Percentiles rank a stretch among this genome's conserved stretches.
Evolutionary conservation across 257 asterid species (phyloP).

Genomic region (Plantago ovata): DNA sequence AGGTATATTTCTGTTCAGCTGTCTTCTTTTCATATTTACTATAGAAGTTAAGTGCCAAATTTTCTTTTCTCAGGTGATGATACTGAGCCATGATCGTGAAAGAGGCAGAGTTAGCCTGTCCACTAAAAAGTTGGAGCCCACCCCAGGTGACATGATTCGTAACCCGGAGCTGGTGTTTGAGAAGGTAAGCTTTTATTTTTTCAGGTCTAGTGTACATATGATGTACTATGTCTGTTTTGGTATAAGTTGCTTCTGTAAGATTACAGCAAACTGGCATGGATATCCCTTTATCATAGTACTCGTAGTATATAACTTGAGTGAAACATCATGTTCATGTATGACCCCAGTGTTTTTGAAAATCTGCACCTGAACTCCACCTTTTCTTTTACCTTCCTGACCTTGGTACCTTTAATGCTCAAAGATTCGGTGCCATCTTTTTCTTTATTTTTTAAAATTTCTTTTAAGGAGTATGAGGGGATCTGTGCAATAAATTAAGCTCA

Average conservation of each 20-base stretch:
- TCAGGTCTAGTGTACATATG: neutral
- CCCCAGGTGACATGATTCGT: conserved; percentile 99
- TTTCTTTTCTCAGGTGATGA: conserved; percentile 66
- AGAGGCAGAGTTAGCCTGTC: conserved; percentile 97
- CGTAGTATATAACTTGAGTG: too few relatives aligned
- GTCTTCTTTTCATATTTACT: neutral
- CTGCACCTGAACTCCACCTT: too few relatives aligned
- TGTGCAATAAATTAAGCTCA: too few relatives aligned
- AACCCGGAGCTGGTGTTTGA: conserved; percentile 93
- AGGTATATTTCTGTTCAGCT: conserved; percentile 38
- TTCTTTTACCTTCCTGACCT: too few relatives aligned
- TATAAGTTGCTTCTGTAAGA: neutral
- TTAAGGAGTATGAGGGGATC: too few relatives aligned
- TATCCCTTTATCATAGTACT: too few relatives aligned
- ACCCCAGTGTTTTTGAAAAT: too few relatives aligned
- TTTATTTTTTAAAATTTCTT: too few relatives aligned
- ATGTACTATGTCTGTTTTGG: neutral
- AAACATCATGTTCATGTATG: too few relatives aligned
- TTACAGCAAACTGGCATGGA: too few relatives aligned
- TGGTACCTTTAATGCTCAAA: too few relatives aligned
- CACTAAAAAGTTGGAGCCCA: conserved; percentile 95
- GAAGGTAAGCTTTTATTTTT: conserved; percentile 48
- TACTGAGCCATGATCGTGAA: conserved; percentile 97
- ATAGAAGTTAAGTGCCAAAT: conserved; percentile 12
- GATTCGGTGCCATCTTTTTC: too few relatives aligned